Evolutionary conservation across 2,329 filamentous ascomycete species (phyloP), one percentile per base, ranked within the genome.

Genomic region (Alternaria triticina): DNA sequence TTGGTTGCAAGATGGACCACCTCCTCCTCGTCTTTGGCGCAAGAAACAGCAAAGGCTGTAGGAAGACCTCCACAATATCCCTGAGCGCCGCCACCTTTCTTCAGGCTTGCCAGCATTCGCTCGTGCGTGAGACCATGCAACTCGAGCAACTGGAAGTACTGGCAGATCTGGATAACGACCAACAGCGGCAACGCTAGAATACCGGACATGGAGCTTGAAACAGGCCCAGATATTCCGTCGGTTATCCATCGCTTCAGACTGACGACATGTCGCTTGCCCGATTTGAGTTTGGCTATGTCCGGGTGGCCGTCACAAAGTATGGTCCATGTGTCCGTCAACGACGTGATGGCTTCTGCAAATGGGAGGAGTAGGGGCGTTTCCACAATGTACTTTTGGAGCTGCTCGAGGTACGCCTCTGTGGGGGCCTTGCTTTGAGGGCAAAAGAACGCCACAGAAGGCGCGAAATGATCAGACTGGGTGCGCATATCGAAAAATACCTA

Each of bases 371-470:
- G 30, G n/a, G 56, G 43, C 2, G 30, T 56, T 17, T 54, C 50
- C 20, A 50, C 40, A 40, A 70, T 64, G 49, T 67, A 72, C 33
- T 36, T 33, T 13, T 64, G 69, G n/a, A 72, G 20, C 45, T 64
- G 45, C 20, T 58, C 50, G 17, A 72, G 64, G 44, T 70, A 72
- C 23, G 17, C 59, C 28, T 66, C 65, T n/a, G 54, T 59, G 27
- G 70, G 65, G 15, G 69, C 69, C 60, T 69, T 71, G 52, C 69
- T 71, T 33, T 72, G 70, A 8, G 70, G 69, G 52, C 64, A 67
- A 57, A 72, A 72, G 45, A 72, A 57, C 10, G 61, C 70, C 40
- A 64, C 67, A 36, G 70, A 71, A 11, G 62, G 62, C 28, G 49
- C 30, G 15, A 43, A 54, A 23, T 50, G 30, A 13, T 8, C 51